Conservation (phyloP, 164 flowering plant species). For the Paratinospora sagittata region DNA sequence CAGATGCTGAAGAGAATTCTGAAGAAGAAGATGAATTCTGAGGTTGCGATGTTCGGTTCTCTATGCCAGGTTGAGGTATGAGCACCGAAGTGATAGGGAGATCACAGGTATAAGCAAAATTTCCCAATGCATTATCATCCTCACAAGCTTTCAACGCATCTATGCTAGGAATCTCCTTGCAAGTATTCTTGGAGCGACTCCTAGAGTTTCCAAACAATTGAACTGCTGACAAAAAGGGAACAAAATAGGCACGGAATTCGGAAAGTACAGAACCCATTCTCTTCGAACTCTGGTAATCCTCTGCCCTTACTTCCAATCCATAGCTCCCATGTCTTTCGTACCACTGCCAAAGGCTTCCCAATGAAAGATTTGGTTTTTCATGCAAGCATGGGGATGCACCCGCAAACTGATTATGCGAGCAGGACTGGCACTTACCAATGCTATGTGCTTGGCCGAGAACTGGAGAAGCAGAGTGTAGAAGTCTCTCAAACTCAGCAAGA, state of each 20-base stretch:
- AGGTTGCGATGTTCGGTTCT: constrained; percentile 10
- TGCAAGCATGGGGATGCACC: constrained; percentile 39
- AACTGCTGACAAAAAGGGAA: constrained; percentile 68
- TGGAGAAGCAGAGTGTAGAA: constrained; percentile 54
- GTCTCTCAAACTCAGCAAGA: constrained; percentile 59
- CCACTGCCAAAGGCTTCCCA: constrained; percentile 69
- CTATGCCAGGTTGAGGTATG: no score
- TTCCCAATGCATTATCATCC: constrained; percentile 11
- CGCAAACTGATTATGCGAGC: constrained; percentile 21
- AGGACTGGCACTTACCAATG: constrained; percentile 21
- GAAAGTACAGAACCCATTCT: constrained; percentile 28
- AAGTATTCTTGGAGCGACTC: constrained; percentile 10
- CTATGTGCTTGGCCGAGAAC: constrained; percentile 24
- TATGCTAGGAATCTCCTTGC: constrained; percentile 9
- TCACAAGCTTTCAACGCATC: constrained; percentile 16
- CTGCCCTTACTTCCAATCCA: constrained; percentile 58
- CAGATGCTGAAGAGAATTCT: constrained; percentile 17
- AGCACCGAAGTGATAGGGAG: constrained; percentile 24
- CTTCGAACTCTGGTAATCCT: constrained; percentile 29
- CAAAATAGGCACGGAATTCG: constrained; percentile 55
- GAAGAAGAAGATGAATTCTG: constrained; percentile 1
- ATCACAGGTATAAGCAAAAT: constrained; percentile 12
- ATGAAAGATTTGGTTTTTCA: constrained; percentile 36
- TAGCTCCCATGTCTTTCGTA: constrained; percentile 64
- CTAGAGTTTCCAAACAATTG: constrained; percentile 49